phyloP scores from a whole-genome alignment of 2,329 filamentous ascomycete genomes.

The Pseudogymnoascus sp. region DNA sequence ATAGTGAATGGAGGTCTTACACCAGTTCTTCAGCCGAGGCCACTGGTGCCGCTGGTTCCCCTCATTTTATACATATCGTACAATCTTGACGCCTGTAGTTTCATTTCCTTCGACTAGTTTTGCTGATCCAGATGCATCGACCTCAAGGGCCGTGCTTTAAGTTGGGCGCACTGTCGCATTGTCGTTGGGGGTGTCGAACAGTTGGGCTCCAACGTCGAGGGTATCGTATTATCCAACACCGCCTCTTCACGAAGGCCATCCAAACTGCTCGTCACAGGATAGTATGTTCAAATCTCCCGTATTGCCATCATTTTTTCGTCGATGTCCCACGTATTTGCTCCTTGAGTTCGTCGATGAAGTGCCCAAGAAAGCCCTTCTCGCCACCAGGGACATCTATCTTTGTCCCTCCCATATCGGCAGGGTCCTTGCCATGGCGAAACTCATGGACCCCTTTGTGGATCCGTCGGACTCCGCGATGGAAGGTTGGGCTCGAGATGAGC shows the following conservation, averaged over 20 bases:
- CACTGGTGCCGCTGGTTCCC: neutral
- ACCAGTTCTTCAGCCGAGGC: neutral
- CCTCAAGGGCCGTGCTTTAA: neutral
- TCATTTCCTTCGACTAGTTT: neutral
- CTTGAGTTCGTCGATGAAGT: constrained; percentile 48
- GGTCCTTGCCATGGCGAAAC: constrained; percentile 40
- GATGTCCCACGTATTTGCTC: constrained; percentile 31
- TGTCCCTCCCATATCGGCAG: constrained; percentile 40
- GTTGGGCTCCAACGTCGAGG: neutral
- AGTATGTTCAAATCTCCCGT: constrained; percentile 11
- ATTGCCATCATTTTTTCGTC: constrained; percentile 19
- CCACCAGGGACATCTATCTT: constrained; percentile 34
- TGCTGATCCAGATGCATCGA: neutral
- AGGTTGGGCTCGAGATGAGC: constrained; percentile 46
- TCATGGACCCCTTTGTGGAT: constrained; percentile 35
- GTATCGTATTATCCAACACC: neutral
- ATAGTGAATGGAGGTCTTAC: constrained; percentile 4
- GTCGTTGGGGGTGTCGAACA: neutral
- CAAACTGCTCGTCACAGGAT: neutral
- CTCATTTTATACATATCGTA: neutral
- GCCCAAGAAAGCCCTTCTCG: constrained; percentile 33
- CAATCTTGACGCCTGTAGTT: constrained; percentile 1
- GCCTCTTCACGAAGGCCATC: neutral
- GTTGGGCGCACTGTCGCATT: neutral
- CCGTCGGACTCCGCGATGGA: constrained; percentile 45